phyloP scores from a whole-genome alignment of 2,329 filamentous ascomycete species.

The Hymenoscyphus fructigenus region DNA sequence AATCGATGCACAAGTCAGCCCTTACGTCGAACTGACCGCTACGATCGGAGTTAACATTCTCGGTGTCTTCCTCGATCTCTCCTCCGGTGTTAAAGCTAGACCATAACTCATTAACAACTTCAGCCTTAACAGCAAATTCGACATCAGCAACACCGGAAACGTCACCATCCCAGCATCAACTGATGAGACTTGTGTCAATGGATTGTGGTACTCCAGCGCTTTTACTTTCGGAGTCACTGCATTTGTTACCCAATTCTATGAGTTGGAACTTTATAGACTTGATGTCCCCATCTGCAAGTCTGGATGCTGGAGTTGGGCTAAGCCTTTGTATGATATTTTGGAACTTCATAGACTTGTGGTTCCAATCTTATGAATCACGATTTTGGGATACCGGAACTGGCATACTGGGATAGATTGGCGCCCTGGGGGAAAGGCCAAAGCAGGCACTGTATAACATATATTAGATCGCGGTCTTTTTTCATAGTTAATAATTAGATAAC shows the following conservation, averaged over 20 bases:
- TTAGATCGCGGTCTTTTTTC: background rate
- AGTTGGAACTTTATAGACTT: background rate
- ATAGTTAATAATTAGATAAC: background rate
- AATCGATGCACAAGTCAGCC: slow-evolving; percentile 7
- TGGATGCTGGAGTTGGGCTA: background rate
- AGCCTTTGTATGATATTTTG: background rate
- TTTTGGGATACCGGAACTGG: background rate
- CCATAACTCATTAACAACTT: slow-evolving; percentile 5
- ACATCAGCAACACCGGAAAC: background rate
- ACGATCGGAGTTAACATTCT: slow-evolving; percentile 4
- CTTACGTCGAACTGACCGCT: background rate
- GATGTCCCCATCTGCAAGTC: background rate
- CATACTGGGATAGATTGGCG: too few species aligned
- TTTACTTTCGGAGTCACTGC: background rate
- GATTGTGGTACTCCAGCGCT: background rate
- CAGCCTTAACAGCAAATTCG: background rate
- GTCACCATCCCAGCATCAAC: background rate
- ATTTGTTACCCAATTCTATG: slow-evolving; percentile 4
- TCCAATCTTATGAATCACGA: background rate
- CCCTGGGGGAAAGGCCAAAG: background rate
- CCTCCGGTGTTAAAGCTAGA: background rate
- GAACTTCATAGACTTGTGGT: background rate
- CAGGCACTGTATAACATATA: background rate
- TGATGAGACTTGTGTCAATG: background rate
- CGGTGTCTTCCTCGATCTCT: background rate